phyloP scores from a whole-genome alignment of 495 filamentous ascomycete genomes.

The Sporormia fimetaria region DNA sequence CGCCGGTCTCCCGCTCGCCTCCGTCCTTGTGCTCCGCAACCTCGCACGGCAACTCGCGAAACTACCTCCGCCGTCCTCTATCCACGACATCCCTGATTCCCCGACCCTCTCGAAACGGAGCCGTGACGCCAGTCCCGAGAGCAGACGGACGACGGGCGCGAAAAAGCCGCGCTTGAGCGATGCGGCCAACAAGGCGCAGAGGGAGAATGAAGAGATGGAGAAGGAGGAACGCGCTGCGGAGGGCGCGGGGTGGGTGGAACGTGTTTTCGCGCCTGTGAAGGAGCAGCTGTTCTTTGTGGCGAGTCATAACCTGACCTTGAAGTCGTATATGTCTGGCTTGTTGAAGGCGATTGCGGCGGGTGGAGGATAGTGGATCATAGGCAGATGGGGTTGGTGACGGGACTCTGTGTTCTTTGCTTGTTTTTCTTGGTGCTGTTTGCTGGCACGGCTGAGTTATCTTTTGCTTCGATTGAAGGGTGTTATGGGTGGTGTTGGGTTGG shows the following conservation, averaged over 20 bases:
- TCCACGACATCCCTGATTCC: constrained; percentile 9
- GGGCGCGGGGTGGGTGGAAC: constrained; percentile 43
- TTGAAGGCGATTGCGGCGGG: constrained; percentile 33
- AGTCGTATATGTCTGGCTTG: constrained; percentile 38
- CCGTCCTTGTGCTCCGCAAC: constrained; percentile 78
- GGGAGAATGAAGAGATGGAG: constrained; percentile 28
- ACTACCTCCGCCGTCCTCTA: constrained; percentile 12
- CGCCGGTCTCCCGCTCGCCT: constrained; percentile 72
- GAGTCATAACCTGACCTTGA: constrained; percentile 39
- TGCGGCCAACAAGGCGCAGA: constrained; percentile 41
- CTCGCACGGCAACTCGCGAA: constrained; percentile 44
- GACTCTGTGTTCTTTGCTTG: too few species aligned
- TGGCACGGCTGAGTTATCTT: too few species aligned
- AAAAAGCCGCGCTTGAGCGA: constrained; percentile 38
- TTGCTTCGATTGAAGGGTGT: too few species aligned
- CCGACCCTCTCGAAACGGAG: constrained; percentile 9
- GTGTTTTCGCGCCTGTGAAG: constrained; percentile 35
- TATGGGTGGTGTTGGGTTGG: too few species aligned
- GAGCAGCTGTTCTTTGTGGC: constrained; percentile 36
- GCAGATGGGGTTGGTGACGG: not conserved
- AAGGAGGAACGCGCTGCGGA: constrained; percentile 23
- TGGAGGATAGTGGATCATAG: constrained; percentile 12
- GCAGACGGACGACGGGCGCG: constrained; percentile 10
- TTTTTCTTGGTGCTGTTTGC: too few species aligned
- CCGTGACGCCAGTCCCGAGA: constrained; percentile 9